Percentiles rank a stretch among this genome's conserved stretches.
Evolutionary conservation across 495 filamentous ascomycete species (phyloP).

Genomic region (Trypethelium eluteriae): DNA sequence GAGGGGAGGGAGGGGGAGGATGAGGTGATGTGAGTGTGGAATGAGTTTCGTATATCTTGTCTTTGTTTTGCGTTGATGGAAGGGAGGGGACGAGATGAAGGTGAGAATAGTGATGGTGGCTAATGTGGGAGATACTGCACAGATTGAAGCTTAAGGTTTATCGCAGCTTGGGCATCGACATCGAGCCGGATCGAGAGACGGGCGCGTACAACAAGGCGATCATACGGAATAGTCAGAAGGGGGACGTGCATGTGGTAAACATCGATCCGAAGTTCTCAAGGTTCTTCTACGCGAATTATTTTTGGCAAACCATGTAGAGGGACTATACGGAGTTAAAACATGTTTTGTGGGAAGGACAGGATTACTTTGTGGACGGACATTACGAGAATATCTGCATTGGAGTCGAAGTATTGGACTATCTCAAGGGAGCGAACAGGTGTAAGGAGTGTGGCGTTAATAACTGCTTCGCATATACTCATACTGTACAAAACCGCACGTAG

Average conservation of each 20-base stretch:
- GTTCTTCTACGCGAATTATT: conserved; percentile 92
- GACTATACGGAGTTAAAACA: background rate
- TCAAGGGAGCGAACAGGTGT: background rate
- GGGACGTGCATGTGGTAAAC: conserved; percentile 90
- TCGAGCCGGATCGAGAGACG: conserved; percentile 65
- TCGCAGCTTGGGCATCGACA: conserved; percentile 80
- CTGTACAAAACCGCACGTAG: background rate
- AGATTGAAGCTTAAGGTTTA: conserved; percentile 85
- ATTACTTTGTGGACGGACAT: no score
- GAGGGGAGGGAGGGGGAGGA: conserved; percentile 57
- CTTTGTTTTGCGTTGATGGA: conserved; percentile 44
- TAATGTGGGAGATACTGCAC: conserved; percentile 35
- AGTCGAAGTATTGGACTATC: background rate
- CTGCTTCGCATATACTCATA: background rate
- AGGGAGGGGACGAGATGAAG: conserved; percentile 51
- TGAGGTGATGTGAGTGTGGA: conserved; percentile 36
- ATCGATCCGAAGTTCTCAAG: conserved; percentile 85
- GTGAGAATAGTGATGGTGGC: background rate
- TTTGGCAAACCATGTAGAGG: conserved; percentile 75
- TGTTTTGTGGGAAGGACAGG: background rate
- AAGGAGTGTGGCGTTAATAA: background rate
- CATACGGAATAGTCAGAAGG: conserved; percentile 76
- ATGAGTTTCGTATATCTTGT: background rate
- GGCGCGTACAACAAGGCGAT: conserved; percentile 81
- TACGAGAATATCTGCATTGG: no score